Percentiles rank a stretch among this genome's conserved stretches.
phyloP scores from a whole-genome alignment of 2,329 filamentous ascomycete genomes.

The Xylaria sp. region DNA sequence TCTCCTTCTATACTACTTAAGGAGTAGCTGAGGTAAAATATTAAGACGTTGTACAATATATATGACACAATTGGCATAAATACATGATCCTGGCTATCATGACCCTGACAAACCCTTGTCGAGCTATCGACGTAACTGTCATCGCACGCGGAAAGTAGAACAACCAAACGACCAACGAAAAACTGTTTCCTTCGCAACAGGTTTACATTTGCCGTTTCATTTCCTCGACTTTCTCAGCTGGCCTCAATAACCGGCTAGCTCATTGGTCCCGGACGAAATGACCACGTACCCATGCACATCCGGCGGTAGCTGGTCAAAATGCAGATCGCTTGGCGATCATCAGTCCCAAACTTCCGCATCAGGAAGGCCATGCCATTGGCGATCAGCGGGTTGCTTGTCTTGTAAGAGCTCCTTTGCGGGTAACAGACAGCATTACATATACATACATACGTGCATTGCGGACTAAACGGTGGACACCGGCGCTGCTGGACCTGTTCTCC shows the following conservation, averaged over 20 bases:
- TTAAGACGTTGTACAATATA: neutral
- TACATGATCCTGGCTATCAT: constrained; percentile 4
- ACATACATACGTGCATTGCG: neutral
- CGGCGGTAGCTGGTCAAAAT: constrained; percentile 21
- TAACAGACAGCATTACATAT: neutral
- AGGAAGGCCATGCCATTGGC: constrained; percentile 20
- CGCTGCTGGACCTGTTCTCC: neutral
- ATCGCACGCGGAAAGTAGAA: neutral
- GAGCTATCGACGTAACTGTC: neutral
- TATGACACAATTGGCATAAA: constrained; percentile 6
- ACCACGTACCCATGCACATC: constrained; percentile 8
- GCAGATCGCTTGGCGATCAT: constrained; percentile 29
- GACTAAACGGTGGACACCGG: neutral
- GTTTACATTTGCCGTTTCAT: constrained; percentile 16
- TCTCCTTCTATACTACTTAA: no score
- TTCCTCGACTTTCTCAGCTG: neutral
- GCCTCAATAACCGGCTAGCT: constrained; percentile 11
- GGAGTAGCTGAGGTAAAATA: no score
- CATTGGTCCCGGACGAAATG: constrained; percentile 15
- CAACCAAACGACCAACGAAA: constrained; percentile 15
- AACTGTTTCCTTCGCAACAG: neutral
- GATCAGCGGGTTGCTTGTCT: constrained; percentile 14
- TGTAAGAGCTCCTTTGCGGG: neutral
- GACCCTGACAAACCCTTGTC: neutral
- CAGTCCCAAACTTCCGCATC: constrained; percentile 20